A percentile compares a stretch with the other conserved stretches of the same genome.
Conservation (phyloP, 2,329 filamentous ascomycete species). For the Cordyceps farinosa region DNA sequence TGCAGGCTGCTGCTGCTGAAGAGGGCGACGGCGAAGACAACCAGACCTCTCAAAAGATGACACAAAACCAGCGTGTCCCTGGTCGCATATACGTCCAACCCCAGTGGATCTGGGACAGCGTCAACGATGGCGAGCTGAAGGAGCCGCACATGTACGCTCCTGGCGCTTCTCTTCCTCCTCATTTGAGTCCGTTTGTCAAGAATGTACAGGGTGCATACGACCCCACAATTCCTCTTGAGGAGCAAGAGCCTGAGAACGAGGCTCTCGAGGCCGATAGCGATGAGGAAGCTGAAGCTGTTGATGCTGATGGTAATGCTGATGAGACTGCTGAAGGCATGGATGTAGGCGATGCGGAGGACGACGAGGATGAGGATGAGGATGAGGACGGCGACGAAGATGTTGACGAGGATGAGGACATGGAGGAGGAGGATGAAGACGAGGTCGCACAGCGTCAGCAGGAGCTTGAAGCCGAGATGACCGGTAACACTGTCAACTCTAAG, state of each 20-base stretch:
- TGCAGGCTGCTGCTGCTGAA: slow-evolving; percentile 56
- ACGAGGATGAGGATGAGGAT: slow-evolving; percentile 43
- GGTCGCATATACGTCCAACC: slow-evolving; percentile 91
- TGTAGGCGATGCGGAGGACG: slow-evolving; percentile 41
- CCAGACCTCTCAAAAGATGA: slow-evolving; percentile 58
- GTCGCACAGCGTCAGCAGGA: slow-evolving; percentile 78
- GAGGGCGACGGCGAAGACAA: slow-evolving; percentile 54
- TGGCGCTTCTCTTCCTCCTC: slow-evolving; percentile 83
- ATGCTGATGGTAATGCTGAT: slow-evolving; percentile 34
- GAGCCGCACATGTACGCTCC: slow-evolving; percentile 84
- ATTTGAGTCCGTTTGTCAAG: slow-evolving; percentile 95
- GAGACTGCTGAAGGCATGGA: slow-evolving; percentile 36
- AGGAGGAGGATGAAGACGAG: slow-evolving; percentile 53
- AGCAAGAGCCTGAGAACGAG: slow-evolving; percentile 85
- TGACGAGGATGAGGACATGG: slow-evolving; percentile 34
- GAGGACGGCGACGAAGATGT: slow-evolving; percentile 42
- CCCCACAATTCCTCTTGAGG: slow-evolving; percentile 77
- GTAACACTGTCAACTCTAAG: slow-evolving; percentile 56
- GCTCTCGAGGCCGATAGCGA: slow-evolving; percentile 65
- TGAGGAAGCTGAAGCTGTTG: slow-evolving; percentile 45
- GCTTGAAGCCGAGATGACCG: slow-evolving; percentile 85
- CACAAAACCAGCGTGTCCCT: slow-evolving; percentile 71
- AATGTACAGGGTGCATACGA: slow-evolving; percentile 84
- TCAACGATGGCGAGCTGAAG: slow-evolving; percentile 88
- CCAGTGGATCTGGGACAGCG: slow-evolving; percentile 97